phyloP scores from a whole-genome alignment of 768 basidiomycete genomes.

The Termitomyces titanicus region DNA sequence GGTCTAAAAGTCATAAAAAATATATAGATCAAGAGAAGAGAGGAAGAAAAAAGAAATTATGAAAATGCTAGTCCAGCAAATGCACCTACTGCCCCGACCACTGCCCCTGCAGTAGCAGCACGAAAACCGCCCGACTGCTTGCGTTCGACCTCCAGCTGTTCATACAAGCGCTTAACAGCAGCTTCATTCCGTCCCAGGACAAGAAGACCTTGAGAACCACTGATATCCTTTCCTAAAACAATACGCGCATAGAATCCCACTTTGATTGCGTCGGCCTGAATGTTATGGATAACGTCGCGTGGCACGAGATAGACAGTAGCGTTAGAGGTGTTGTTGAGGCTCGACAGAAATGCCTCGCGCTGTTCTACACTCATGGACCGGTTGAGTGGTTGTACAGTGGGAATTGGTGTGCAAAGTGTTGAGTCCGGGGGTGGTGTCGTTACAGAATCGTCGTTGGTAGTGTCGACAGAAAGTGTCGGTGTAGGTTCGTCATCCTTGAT shows the following conservation, averaged over 20 bases:
- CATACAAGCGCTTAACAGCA: constrained; percentile 38
- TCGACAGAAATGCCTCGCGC: constrained; percentile 46
- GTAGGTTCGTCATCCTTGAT: constrained; percentile 3
- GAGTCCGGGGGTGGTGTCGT: background rate
- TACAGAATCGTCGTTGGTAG: background rate
- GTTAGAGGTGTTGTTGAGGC: constrained; percentile 36
- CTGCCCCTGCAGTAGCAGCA: constrained; percentile 52
- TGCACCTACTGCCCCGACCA: constrained; percentile 58
- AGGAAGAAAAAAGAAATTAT: too few relatives aligned
- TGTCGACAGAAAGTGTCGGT: background rate
- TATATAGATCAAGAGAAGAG: background rate
- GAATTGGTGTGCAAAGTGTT: constrained; percentile 5
- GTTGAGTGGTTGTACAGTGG: constrained; percentile 24
- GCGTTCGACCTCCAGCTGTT: constrained; percentile 28
- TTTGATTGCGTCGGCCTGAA: constrained; percentile 36
- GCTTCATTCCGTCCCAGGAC: constrained; percentile 50
- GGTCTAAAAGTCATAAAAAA: background rate
- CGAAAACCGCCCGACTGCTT: constrained; percentile 25
- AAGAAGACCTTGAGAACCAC: constrained; percentile 39
- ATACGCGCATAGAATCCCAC: constrained; percentile 42
- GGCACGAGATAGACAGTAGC: constrained; percentile 51
- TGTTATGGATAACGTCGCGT: constrained; percentile 36
- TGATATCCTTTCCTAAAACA: constrained; percentile 31
- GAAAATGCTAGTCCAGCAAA: constrained; percentile 57
- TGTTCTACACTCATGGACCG: constrained; percentile 52